Percentiles rank a stretch among this genome's conserved stretches.
Evolutionary conservation across 2,329 filamentous ascomycete species (phyloP).

Genomic region (Coniochaeta sp.): DNA sequence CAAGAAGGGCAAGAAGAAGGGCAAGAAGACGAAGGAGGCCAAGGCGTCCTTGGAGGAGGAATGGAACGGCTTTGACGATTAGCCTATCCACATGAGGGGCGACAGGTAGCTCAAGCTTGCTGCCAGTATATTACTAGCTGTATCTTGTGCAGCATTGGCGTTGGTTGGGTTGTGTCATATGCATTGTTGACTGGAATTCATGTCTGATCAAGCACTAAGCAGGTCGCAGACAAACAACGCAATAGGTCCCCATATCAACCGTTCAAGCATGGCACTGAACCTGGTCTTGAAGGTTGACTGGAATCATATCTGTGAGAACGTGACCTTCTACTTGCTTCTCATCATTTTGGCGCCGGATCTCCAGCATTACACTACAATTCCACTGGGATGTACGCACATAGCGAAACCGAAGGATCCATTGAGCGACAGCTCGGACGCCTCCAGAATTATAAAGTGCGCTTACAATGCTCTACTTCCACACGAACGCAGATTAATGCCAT

Average conservation of each 20-base stretch:
- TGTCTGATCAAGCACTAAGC: too few relatives aligned
- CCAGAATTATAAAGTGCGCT: slow-evolving; percentile 55
- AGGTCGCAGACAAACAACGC: too few relatives aligned
- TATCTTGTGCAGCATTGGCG: not conserved
- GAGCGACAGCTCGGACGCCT: slow-evolving; percentile 30
- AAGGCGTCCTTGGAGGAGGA: not conserved
- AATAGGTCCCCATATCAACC: too few relatives aligned
- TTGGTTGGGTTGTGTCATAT: not conserved
- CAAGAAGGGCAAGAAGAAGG: not conserved
- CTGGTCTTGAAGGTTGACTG: too few relatives aligned
- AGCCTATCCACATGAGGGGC: not conserved
- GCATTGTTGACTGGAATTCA: too few relatives aligned
- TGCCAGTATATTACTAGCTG: not conserved
- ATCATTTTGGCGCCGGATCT: not conserved
- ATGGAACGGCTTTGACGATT: not conserved
- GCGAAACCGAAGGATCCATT: slow-evolving; percentile 51
- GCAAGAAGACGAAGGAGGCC: slow-evolving; percentile 26
- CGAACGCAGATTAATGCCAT: slow-evolving; percentile 36
- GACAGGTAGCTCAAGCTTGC: not conserved
- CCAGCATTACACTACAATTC: not conserved
- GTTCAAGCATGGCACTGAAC: too few relatives aligned
- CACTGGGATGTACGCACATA: slow-evolving; percentile 51
- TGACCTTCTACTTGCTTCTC: not conserved
- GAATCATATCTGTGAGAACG: too few relatives aligned
- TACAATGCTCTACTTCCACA: slow-evolving; percentile 45